Conservation (phyloP, 2,329 filamentous ascomycete genomes). For the Atkinsonella texensis region DNA sequence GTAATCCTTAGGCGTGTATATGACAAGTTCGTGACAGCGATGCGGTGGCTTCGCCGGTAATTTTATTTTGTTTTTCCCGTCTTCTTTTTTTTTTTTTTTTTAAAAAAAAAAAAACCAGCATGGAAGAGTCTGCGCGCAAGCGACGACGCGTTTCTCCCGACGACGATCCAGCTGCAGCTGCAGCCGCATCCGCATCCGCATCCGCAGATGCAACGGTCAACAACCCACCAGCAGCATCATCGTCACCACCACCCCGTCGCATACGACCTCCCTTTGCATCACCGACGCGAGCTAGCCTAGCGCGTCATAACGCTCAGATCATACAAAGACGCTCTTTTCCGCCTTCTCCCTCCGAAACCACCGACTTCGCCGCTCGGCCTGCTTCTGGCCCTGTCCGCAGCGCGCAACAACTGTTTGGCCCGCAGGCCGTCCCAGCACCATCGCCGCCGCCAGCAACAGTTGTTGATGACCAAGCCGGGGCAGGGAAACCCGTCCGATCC, state of each 20-base stretch:
- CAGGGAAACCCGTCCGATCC: conserved; percentile 6
- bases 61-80: not conserved
- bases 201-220: not conserved
- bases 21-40: not conserved
- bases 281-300: conserved; percentile 53
- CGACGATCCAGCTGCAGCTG: not conserved
- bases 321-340: conserved; percentile 31
- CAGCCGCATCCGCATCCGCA: not conserved
- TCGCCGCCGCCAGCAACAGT: conserved; percentile 3
- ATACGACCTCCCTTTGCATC: conserved; percentile 49
- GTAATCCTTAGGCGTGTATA: not conserved
- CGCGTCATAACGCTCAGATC: conserved; percentile 48
- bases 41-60: not conserved
- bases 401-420: not conserved
- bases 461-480: too few species aligned
- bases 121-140: conserved; percentile 49
- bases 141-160: conserved; percentile 12
- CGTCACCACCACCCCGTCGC: conserved; percentile 12
- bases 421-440: not conserved
- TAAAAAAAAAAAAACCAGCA: too few species aligned
- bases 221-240: conserved; percentile 6
- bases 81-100: not conserved
- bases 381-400: not conserved
- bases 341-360: conserved; percentile 18
- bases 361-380: conserved; percentile 8